phyloP scores from a whole-genome alignment of 176 grass and related monocot genomes.

The Poa pratensis region DNA sequence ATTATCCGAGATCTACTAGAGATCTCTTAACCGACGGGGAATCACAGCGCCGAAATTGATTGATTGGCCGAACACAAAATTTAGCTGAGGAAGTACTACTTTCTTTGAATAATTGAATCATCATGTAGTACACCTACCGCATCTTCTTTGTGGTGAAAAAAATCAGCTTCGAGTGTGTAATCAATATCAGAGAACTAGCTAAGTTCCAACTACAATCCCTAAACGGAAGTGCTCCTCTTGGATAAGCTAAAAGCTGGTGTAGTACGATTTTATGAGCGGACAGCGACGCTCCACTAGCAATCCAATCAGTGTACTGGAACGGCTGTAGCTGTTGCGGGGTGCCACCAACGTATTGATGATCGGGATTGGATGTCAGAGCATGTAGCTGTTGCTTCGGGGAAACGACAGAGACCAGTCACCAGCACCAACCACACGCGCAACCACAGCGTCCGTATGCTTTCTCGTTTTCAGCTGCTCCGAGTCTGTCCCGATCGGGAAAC shows the following conservation, averaged over 20 bases:
- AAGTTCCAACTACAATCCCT: background rate
- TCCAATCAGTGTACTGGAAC: conserved; percentile 22
- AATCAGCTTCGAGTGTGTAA: background rate
- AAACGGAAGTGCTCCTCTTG: background rate
- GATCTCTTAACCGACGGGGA: background rate
- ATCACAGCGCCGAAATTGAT: background rate
- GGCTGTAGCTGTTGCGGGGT: background rate
- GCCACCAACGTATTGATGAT: conserved; percentile 11
- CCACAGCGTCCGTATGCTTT: background rate
- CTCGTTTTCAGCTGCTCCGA: background rate
- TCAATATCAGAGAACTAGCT: no score
- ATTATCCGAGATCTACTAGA: no score
- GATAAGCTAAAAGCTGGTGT: background rate
- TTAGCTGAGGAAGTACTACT: background rate
- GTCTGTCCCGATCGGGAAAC: background rate
- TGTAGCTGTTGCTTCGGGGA: conserved; percentile 41
- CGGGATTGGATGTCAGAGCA: conserved; percentile 10
- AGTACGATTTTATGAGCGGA: background rate
- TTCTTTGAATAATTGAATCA: no score
- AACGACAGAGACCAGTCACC: conserved; percentile 42
- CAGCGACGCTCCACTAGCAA: conserved; percentile 37
- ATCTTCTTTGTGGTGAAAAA: no score
- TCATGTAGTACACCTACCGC: no score
- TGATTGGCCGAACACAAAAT: background rate
- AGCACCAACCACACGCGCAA: conserved; percentile 8